Evolutionary conservation across 495 filamentous ascomycete species (phyloP), one percentile per base, ranked within the genome.

Genomic region (Saxophila tyrrhenica): DNA sequence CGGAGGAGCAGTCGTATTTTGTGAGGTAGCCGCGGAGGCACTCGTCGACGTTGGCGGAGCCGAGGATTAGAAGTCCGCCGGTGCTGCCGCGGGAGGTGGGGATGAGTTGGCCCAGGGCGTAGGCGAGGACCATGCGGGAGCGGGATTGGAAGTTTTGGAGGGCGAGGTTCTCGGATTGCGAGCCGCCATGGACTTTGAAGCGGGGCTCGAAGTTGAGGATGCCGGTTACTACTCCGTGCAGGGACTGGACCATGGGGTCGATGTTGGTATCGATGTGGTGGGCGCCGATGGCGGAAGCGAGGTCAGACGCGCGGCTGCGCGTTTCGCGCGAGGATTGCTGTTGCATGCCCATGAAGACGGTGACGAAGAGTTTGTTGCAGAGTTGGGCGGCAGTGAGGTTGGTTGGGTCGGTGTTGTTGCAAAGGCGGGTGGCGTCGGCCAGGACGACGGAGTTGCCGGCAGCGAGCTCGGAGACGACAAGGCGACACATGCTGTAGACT

Each of bases 121-220:
- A 94, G 0, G 85, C 76, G 0, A 82, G 73, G 1, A 94, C 87
- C 89, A 95, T 95, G 50, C 90, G 71, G 9, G 76, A 66, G 1
- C 89, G 72, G 1, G 88, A 87, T 63, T 95, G 89, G 19, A 94
- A 79, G 61, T 89, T 90, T 62, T 91, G 91, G 19, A 91, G 67
- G 3, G 83, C 84, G 15, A 86, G 67, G 49, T 84, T 87, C 59
- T 84, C 80, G 0, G 76, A 65, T 2, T 60, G 54, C 15, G 65
- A 70, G 5, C 84, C 87, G 22, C 85, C 85, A 45, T 87, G 69
- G 21, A 81, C 76, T 64, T 81, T 84, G 70, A 87, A 94, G 52
- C 74, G 71, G 10, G 82, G 84, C 39, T 71, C 68, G 62, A 80
- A 83, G 50, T 67, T 69, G 7, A 77, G 77, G 45, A 76, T 72